Conservation (phyloP, 371 early-diverging fungal genomes). For the Basidiobolus meristosporus region DNA sequence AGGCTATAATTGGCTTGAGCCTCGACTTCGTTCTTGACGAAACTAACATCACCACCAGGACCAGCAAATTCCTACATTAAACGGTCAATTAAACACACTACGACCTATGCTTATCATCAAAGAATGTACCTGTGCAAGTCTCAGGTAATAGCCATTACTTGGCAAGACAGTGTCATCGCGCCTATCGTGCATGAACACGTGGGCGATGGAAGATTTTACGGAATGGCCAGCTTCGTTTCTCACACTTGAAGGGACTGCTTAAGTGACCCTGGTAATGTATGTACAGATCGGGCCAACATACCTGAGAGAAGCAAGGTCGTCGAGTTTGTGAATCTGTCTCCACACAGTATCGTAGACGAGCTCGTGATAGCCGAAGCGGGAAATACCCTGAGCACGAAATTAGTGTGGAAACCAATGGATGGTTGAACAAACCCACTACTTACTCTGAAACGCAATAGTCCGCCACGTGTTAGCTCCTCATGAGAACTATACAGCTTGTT, state of each 20-base stretch:
- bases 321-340: constrained; percentile 56
- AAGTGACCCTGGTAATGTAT: neutral
- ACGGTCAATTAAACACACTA: neutral
- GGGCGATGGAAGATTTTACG: constrained; percentile 63
- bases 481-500: constrained; percentile 6
- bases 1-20: constrained; percentile 23
- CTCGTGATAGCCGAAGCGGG: constrained; percentile 40
- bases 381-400: constrained; percentile 14
- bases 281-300: constrained; percentile 4
- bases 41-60: constrained; percentile 60
- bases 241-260: constrained; percentile 23
- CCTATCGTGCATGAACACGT: constrained; percentile 42
- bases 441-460: constrained; percentile 5
- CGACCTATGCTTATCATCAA: too few relatives aligned
- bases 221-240: constrained; percentile 77
- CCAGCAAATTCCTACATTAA: constrained; percentile 50
- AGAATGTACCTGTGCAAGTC: constrained; percentile 15
- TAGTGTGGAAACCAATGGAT: neutral
- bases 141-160: constrained; percentile 44
- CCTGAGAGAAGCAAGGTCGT: constrained; percentile 56
- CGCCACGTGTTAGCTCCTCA: constrained; percentile 4
- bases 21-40: constrained; percentile 54
- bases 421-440: neutral
- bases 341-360: constrained; percentile 46
- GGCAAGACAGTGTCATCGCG: constrained; percentile 66